Percentiles rank a stretch among this genome's conserved stretches.
Evolutionary conservation across 345 rosid species (phyloP).

Genomic region (Moricandia moricandioides): DNA sequence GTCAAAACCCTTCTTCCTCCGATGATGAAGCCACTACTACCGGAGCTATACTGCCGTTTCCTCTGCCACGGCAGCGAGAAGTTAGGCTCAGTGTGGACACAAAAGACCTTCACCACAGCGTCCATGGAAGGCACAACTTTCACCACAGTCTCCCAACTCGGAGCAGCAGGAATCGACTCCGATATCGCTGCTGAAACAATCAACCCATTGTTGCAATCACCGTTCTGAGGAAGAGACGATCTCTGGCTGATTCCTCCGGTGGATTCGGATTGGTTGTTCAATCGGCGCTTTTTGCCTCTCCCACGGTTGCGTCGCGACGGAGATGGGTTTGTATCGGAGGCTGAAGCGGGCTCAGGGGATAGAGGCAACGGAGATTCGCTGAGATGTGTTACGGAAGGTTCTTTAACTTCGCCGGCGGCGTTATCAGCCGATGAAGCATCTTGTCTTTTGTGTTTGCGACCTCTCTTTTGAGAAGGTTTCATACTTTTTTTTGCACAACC

Average conservation of each 20-base stretch:
- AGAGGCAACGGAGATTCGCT: slow-evolving; percentile 31
- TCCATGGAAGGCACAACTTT: slow-evolving; percentile 83
- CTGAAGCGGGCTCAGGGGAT: slow-evolving; percentile 33
- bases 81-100: slow-evolving; percentile 91
- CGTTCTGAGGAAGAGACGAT: slow-evolving; percentile 22
- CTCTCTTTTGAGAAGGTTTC: slow-evolving; percentile 29
- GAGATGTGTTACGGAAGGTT: slow-evolving; percentile 5
- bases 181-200: slow-evolving; percentile 6
- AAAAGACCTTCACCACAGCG: slow-evolving; percentile 88
- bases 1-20: slow-evolving; percentile 78
- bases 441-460: slow-evolving; percentile 29
- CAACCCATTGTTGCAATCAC: slow-evolving; percentile 37
- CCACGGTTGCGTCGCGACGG: slow-evolving; percentile 51
- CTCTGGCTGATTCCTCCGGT: background rate
- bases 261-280: slow-evolving; percentile 36
- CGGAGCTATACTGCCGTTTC: slow-evolving; percentile 82
- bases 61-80: slow-evolving; percentile 92
- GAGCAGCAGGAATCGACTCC: slow-evolving; percentile 41
- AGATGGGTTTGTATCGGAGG: slow-evolving; percentile 34
- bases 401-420: slow-evolving; percentile 25
- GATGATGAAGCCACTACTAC: slow-evolving; percentile 79
- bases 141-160: slow-evolving; percentile 66
- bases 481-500: background rate
- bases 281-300: slow-evolving; percentile 43
- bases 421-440: slow-evolving; percentile 28